Percentiles rank a stretch among this genome's conserved stretches.
phyloP scores from a whole-genome alignment of 805 yeast species.

The Wickerhamomyces silvicola region DNA sequence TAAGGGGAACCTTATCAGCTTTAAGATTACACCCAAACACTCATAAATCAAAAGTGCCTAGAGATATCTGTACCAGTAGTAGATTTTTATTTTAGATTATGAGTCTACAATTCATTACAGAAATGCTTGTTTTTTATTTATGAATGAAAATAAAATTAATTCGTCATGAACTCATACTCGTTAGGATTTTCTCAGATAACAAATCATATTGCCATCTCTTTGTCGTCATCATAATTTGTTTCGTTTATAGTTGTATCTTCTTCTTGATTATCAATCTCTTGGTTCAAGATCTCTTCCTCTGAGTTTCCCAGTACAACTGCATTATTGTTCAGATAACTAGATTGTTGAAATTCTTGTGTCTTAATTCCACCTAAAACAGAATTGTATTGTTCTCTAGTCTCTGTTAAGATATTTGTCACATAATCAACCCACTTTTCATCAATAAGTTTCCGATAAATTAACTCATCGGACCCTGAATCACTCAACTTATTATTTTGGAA shows the following conservation, averaged over 20 bases:
- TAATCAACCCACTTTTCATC: constrained; percentile 63
- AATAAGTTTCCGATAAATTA: constrained; percentile 19
- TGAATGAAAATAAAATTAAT: neutral
- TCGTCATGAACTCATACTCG: neutral
- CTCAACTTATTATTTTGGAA: constrained; percentile 22
- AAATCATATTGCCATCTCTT: neutral
- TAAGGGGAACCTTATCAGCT: too few species aligned
- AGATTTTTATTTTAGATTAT: neutral
- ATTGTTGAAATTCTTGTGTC: constrained; percentile 18
- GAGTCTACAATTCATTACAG: neutral
- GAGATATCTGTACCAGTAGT: too few species aligned
- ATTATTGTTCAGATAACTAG: constrained; percentile 15
- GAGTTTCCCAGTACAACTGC: constrained; percentile 22
- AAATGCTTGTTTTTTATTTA: neutral
- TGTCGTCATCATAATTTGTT: constrained; percentile 4
- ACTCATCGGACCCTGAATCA: constrained; percentile 18
- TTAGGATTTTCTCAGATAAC: too few species aligned
- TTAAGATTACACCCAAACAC: too few species aligned
- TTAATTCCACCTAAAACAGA: constrained; percentile 71
- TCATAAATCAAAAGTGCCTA: too few species aligned
- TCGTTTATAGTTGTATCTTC: neutral
- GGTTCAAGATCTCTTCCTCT: constrained; percentile 22
- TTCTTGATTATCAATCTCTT: constrained; percentile 6
- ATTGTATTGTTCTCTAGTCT: constrained; percentile 80
- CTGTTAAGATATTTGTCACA: constrained; percentile 67